Evolutionary conservation across 1,284 basidiomycete species (phyloP).

Genomic region (Afroboletus lepidellus): DNA sequence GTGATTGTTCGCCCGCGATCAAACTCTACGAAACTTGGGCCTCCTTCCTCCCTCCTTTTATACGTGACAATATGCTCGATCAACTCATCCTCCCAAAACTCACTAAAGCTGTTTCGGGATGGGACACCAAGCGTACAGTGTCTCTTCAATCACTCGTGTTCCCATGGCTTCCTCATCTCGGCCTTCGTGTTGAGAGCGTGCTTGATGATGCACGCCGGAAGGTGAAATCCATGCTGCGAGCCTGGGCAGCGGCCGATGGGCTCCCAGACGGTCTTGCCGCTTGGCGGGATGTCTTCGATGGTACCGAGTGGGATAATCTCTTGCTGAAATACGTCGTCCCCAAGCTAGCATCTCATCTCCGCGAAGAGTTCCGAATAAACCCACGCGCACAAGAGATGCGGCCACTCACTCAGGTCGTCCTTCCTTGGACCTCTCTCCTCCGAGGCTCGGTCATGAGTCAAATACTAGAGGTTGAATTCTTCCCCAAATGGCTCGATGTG

Average conservation of each 20-base stretch:
- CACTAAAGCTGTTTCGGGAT: conserved; percentile 78
- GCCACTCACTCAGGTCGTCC: conserved; percentile 68
- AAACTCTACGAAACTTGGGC: conserved; percentile 89
- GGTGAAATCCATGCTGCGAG: conserved; percentile 74
- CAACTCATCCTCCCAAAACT: conserved; percentile 95
- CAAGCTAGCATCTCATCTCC: conserved; percentile 77
- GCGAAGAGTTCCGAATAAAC: conserved; percentile 84
- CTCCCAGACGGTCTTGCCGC: conserved; percentile 71
- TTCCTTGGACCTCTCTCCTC: conserved; percentile 76
- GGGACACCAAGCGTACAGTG: conserved; percentile 63
- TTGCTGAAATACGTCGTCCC: conserved; percentile 89
- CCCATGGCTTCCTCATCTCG: conserved; percentile 92
- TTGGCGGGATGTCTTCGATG: conserved; percentile 84
- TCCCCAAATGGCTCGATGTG: conserved; percentile 94
- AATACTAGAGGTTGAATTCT: conserved; percentile 87
- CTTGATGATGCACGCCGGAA: conserved; percentile 85
- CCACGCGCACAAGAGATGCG: conserved; percentile 85
- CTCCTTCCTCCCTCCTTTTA: conserved; percentile 83
- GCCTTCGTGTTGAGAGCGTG: conserved; percentile 74
- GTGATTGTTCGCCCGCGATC: conserved; percentile 72
- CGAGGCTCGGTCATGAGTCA: conserved; percentile 77
- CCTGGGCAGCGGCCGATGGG: conserved; percentile 75
- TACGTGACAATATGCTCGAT: conserved; percentile 93
- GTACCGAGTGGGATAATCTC: conserved; percentile 87
- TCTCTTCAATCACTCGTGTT: conserved; percentile 84